Percentiles rank a stretch among this genome's conserved stretches.
phyloP scores from a whole-genome alignment of 768 basidiomycete genomes.

The Psilocybe azurescens region DNA sequence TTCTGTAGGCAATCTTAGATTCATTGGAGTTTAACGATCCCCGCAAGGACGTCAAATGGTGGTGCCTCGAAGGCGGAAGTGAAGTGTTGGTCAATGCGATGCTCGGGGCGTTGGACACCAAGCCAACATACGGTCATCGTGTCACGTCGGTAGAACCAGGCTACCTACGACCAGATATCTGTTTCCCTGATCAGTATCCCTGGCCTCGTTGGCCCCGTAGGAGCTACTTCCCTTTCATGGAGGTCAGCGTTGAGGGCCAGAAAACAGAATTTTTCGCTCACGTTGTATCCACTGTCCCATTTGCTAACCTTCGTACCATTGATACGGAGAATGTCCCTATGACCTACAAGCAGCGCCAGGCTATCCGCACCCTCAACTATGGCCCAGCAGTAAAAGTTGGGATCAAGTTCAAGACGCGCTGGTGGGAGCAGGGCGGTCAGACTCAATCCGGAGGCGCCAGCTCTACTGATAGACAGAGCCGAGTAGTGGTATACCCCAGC shows the following conservation, averaged over 20 bases:
- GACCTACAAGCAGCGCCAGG: slow-evolving; percentile 33
- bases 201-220: too few species aligned
- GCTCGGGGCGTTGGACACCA: not conserved
- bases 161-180: too few species aligned
- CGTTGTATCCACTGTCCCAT: slow-evolving; percentile 38
- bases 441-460: slow-evolving; percentile 8
- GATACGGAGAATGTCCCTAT: slow-evolving; percentile 29
- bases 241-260: slow-evolving; percentile 8
- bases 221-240: not conserved
- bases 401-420: slow-evolving; percentile 37
- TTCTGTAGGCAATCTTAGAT: slow-evolving; percentile 3
- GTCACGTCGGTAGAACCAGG: slow-evolving; percentile 9
- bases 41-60: slow-evolving; percentile 14
- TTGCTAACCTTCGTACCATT: slow-evolving; percentile 33
- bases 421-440: slow-evolving; percentile 32
- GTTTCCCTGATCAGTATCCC: too few species aligned
- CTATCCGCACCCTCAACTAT: slow-evolving; percentile 35
- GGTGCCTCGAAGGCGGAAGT: slow-evolving; percentile 27
- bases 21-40: slow-evolving; percentile 21
- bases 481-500: slow-evolving; percentile 11
- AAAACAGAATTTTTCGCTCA: slow-evolving; percentile 15
- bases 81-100: slow-evolving; percentile 16
- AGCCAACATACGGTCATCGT: slow-evolving; percentile 1
- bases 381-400: slow-evolving; percentile 38
- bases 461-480: slow-evolving; percentile 11